Base-by-base conservation (phyloP, 352 stramenopile species). In the Globisporangium orthogonon region DNA sequence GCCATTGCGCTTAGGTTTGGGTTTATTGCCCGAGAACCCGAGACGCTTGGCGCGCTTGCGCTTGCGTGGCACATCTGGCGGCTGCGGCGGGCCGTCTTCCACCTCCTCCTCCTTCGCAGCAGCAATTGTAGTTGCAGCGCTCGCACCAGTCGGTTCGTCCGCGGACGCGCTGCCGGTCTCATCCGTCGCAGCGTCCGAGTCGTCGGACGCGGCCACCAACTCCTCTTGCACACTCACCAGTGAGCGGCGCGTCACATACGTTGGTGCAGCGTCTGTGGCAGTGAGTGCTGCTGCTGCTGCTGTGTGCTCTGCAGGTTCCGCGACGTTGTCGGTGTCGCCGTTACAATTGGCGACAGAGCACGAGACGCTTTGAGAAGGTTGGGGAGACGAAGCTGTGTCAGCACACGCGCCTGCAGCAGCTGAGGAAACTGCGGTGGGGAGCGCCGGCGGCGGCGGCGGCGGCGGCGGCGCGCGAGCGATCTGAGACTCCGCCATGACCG, bases 31-130 rank as follows among this genome's bases (percentile, higher is more conserved):
- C 13, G 67, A 71, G 56, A 66, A 83, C 37, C 49, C 70, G 28
- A 71, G 50, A 55, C 69, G 76, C 52, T 78, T 86, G 41, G 58
- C 70, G 14, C 76, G 76, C 35, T 78, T 84, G 44, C 76, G 67
- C 51, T 68, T 77, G 31, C 63, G 63, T 15, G 52, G 62, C 11
- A 40, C 44, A 2, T 53, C 50, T 7, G 40, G 35, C 17, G 43
- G n/a, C 43, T 17, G 43, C n/a, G 43, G 62, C 28, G 40, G 29
- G 4, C 49, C 50, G 11, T n/a, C 28, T 29, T 17, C 35, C n/a
- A 50, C 45, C 51, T 33, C 58, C 50, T 54, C 45, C 13, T 17
- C 10, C 3, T 30, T 45, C 4, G 18, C 28, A 17, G 29, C 29
- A 7, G 10, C 13, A 13, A 11, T 14, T 53, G 7, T 29, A 35